Evolutionary conservation across 148 eudicot species (phyloP).

Genomic region (Rhododendron kiyosumense): DNA sequence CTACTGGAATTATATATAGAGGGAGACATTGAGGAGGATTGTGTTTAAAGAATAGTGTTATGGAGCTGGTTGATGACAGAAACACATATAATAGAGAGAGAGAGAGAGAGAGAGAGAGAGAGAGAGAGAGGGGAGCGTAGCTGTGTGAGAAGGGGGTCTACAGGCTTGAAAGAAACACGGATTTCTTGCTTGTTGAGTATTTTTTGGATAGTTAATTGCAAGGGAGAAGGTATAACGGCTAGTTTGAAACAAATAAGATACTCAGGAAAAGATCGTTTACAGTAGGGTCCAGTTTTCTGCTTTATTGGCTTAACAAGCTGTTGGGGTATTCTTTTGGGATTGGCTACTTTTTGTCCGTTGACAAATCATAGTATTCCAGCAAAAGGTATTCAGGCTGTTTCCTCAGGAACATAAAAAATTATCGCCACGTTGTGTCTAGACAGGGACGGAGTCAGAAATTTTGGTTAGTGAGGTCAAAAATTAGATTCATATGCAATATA

Average conservation of each 20-base stretch:
- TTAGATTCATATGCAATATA: too few relatives aligned
- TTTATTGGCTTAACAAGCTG: slow-evolving; percentile 3
- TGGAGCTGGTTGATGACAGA: neutral
- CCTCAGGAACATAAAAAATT: neutral
- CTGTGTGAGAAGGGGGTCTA: neutral
- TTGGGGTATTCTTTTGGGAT: neutral
- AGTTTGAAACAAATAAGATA: slow-evolving; percentile 16
- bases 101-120: neutral
- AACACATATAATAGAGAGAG: too few relatives aligned
- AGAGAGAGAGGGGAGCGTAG: slow-evolving; percentile 16
- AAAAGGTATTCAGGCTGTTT: neutral
- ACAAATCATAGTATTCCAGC: neutral
- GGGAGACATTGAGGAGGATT: neutral
- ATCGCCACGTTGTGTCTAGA: too few relatives aligned
- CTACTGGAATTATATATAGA: neutral
- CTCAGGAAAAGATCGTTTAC: neutral
- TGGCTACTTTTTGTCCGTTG: neutral
- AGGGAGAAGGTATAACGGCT: slow-evolving; percentile 29
- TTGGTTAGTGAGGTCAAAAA: too few relatives aligned
- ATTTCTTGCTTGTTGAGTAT: slow-evolving; percentile 5
- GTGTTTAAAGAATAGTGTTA: neutral
- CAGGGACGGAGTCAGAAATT: too few relatives aligned
- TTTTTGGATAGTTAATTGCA: slow-evolving; percentile 14
- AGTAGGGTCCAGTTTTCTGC: slow-evolving; percentile 3
- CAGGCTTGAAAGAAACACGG: neutral